Percentiles rank a stretch among this genome's conserved stretches.
Conservation (phyloP, 2,329 filamentous ascomycete genomes). For the Fusarium phyllophilum region DNA sequence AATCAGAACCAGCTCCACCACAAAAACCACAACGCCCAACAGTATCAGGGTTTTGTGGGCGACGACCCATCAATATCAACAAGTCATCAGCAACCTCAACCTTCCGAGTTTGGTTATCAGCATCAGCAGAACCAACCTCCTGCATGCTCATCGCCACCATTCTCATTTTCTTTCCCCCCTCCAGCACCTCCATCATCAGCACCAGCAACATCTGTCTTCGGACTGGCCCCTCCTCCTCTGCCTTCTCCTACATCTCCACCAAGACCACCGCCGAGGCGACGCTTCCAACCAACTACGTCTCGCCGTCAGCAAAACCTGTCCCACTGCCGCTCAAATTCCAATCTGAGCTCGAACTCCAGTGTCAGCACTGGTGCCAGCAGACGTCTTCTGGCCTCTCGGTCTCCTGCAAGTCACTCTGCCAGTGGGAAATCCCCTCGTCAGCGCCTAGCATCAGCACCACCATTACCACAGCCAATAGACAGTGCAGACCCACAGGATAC, state of each 20-base stretch:
- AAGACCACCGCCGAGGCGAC: constrained; percentile 35
- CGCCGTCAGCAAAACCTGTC: constrained; percentile 41
- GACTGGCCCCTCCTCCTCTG: constrained; percentile 32
- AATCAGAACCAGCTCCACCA: constrained; percentile 32
- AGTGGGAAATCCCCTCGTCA: constrained; percentile 42
- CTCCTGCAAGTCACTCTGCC: constrained; percentile 36
- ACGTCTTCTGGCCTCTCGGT: constrained; percentile 35
- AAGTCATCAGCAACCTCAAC: constrained; percentile 22
- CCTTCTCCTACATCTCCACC: constrained; percentile 30
- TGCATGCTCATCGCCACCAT: constrained; percentile 31
- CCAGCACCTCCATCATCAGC: constrained; percentile 28
- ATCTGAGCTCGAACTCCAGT: constrained; percentile 23
- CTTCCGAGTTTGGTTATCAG: constrained; percentile 22
- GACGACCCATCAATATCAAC: constrained; percentile 21
- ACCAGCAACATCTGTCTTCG: constrained; percentile 30
- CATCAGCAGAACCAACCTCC: constrained; percentile 21
- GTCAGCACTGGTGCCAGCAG: constrained; percentile 25
- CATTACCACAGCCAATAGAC: constrained; percentile 24
- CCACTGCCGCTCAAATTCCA: constrained; percentile 41
- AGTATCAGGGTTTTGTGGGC: constrained; percentile 24
- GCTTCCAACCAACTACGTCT: constrained; percentile 42
- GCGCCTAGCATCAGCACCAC: constrained; percentile 32
- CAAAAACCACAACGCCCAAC: constrained; percentile 13
- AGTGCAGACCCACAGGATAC: constrained; percentile 35
- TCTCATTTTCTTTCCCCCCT: constrained; percentile 12